phyloP scores from a whole-genome alignment of 257 asterid species.

The Leonotis leonurus region DNA sequence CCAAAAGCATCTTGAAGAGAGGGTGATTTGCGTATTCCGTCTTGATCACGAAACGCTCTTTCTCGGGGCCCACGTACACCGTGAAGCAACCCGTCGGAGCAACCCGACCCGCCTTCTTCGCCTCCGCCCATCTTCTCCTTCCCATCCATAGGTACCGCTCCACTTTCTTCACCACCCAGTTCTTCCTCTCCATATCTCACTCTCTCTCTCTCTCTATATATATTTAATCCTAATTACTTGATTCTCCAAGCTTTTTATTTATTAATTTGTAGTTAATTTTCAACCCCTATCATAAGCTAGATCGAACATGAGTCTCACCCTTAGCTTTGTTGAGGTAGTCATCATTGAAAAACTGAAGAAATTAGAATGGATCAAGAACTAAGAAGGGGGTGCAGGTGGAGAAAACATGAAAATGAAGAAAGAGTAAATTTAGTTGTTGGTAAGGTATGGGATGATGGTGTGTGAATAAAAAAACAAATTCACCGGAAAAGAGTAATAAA shows the following conservation, averaged over 20 bases:
- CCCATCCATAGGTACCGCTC: slow-evolving; percentile 24
- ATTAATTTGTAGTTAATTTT: background rate
- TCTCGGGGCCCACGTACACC: slow-evolving; percentile 55
- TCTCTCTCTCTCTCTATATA: slow-evolving; percentile 7
- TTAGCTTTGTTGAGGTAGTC: slow-evolving; percentile 27
- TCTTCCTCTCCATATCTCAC: background rate
- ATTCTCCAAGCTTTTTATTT: too few species aligned
- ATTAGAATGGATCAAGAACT: background rate
- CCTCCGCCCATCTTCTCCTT: background rate
- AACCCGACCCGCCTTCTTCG: background rate
- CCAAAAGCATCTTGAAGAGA: slow-evolving; percentile 50
- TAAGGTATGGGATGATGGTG: too few species aligned
- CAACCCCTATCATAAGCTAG: slow-evolving; percentile 48
- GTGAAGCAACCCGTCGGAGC: slow-evolving; percentile 51
- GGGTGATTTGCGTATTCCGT: slow-evolving; percentile 46
- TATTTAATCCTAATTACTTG: too few species aligned
- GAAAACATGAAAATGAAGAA: background rate
- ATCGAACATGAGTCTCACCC: slow-evolving; percentile 25
- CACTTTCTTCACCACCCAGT: slow-evolving; percentile 17
- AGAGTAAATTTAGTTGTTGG: too few species aligned
- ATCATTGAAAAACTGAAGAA: background rate
- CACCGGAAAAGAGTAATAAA: background rate
- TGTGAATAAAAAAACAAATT: too few species aligned
- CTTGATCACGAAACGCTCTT: slow-evolving; percentile 39
- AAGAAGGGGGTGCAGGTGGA: too few species aligned